Conservation (phyloP, 768 basidiomycete species). For the Boletus speciosus region DNA sequence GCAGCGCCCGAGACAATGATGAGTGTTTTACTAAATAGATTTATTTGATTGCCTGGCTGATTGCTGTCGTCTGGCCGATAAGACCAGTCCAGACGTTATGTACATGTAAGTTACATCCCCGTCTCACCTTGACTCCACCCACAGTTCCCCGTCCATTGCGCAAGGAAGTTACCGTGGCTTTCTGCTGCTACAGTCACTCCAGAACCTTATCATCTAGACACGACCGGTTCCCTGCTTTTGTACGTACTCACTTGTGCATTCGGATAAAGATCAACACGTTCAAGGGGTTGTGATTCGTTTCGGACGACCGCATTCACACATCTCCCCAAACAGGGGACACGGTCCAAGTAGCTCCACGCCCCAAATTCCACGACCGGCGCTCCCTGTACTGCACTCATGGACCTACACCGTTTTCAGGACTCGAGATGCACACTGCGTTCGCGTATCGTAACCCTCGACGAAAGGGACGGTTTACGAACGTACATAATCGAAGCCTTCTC, state of each 20-base stretch:
- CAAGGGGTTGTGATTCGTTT: neutral
- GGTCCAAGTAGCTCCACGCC: neutral
- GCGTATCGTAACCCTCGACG: conserved; percentile 40
- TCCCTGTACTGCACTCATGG: conserved; percentile 10
- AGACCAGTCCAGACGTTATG: too few relatives aligned
- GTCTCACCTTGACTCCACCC: neutral
- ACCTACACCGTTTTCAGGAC: conserved; percentile 4
- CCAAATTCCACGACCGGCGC: neutral
- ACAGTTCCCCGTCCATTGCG: neutral
- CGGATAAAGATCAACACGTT: neutral
- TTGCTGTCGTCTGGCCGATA: conserved; percentile 5
- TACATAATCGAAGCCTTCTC: conserved; percentile 51
- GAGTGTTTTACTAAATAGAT: conserved; percentile 2
- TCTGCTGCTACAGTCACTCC: neutral
- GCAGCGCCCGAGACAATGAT: conserved; percentile 1
- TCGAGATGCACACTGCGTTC: conserved; percentile 33
- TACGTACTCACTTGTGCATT: conserved; percentile 10
- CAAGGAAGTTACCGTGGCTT: neutral
- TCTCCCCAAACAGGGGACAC: neutral
- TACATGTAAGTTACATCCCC: too few relatives aligned
- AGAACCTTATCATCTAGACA: conserved; percentile 9
- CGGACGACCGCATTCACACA: neutral
- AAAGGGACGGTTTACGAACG: conserved; percentile 39
- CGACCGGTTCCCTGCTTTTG: neutral
- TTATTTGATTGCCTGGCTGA: conserved; percentile 2